Evolutionary conservation across 495 filamentous ascomycete genomes (phyloP), one percentile per base, ranked within the genome.

Genomic region (Aspergillus ellipticus): DNA sequence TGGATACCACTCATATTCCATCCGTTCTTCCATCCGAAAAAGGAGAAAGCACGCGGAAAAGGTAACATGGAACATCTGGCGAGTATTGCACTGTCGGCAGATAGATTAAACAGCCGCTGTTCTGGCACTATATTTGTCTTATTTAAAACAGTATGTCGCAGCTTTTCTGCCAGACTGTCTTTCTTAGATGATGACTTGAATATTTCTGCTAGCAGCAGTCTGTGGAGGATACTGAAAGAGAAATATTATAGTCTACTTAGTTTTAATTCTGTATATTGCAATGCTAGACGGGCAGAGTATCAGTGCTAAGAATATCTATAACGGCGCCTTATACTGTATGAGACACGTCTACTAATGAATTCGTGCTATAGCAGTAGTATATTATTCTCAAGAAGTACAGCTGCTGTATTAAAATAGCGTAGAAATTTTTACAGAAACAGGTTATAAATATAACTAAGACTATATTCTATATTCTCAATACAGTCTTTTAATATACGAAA

Each of bases 331-430:
- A 49, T 13, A 49, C 42, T 24, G 26, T 42, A 55, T 57, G 42
- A 55, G 29, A 51, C 46, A 59, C 49, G 28, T 55, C 46, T 55
- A 46, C 45, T 51, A 59, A 59, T 55, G 43, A 59, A 55, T 43
- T 55, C 22, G 37, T 59, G 52, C 51, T 51, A 5, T 46, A 51
- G 52, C 45, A 51, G 57, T 26, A 51, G 53, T 51, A 51, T 50
- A 45, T 55, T 55, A 33, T 59, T 45, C 37, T 51, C 57, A 35
- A 33, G 20, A 59, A 51, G 31, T 51, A 54, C 22, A 46, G 15
- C 52, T 55, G 51, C 57, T 59, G 45, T 29, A 49, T 54, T 53
- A 2, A 42, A 59, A 45, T 45, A 51, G 57, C 51, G 57, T 51
- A 59, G 57, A 11, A 42, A 46, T 50, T 55, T 35, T 51, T 45